Evolutionary conservation across 768 basidiomycete genomes (phyloP).

Genomic region (Sarcodon aspratus): DNA sequence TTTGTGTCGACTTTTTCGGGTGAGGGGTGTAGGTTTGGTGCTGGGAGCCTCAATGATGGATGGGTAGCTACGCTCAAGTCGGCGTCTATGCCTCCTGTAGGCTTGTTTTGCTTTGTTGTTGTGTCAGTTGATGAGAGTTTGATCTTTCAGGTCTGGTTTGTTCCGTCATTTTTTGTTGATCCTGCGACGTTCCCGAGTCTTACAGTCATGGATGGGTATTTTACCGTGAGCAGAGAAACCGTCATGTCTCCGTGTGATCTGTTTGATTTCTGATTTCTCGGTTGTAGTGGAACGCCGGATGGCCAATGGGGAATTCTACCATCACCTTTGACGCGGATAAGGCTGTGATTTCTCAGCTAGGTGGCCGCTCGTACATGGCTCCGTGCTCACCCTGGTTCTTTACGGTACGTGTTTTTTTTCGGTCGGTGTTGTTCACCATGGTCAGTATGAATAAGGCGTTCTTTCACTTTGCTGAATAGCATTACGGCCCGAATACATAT

Average conservation of each 20-base stretch:
- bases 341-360: slow-evolving; percentile 10
- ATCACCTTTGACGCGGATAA: slow-evolving; percentile 12
- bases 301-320: slow-evolving; percentile 39
- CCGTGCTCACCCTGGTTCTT: slow-evolving; percentile 72
- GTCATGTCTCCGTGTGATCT: not conserved
- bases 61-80: slow-evolving; percentile 45
- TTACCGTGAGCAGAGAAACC: slow-evolving; percentile 31
- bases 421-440: slow-evolving; percentile 39
- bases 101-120: not conserved
- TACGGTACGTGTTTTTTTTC: slow-evolving; percentile 22
- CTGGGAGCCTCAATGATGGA: slow-evolving; percentile 33
- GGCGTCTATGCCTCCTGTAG: slow-evolving; percentile 17
- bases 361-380: slow-evolving; percentile 28
- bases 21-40: slow-evolving; percentile 57
- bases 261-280: not conserved
- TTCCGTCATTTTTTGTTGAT: slow-evolving; percentile 61
- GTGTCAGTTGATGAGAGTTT: slow-evolving; percentile 14
- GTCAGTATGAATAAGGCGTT: slow-evolving; percentile 47
- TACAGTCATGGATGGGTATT: slow-evolving; percentile 42
- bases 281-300: slow-evolving; percentile 64
- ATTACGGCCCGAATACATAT: slow-evolving; percentile 53
- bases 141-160: slow-evolving; percentile 42
- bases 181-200: slow-evolving; percentile 30
- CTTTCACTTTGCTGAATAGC: slow-evolving; percentile 16
- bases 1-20: slow-evolving; percentile 68